Evolutionary conservation across 225 moss, liverwort and hornwort species (phyloP), one percentile per base, ranked within the genome.

Genomic region (Sphagnum contortum): DNA sequence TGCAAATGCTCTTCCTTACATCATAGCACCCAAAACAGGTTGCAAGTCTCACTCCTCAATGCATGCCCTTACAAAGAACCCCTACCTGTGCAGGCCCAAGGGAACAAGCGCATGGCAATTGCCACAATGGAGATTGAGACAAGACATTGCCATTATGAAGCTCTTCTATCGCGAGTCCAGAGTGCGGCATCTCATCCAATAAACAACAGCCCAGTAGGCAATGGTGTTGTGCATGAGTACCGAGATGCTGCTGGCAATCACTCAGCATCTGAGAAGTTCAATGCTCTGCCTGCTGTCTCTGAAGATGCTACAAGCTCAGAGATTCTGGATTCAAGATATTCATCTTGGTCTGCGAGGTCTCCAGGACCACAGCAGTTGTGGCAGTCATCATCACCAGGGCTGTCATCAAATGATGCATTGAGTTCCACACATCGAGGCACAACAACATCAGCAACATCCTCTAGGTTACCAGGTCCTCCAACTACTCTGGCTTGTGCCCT

Each of bases 111-210:
- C 47, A 77, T 68, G 57, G 72, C 73, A 63, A 48, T 71, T 61
- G 68, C 77, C 48, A 73, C 81, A 8, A 64, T 73, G 67, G 87
- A 83, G 64, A 48, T 83, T 57, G 94, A 84, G 60, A 87, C 91
- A n/a, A 82, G 80, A 66, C 91, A 94, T 61, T 74, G 78, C 48
- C 55, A 72, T 8, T 94, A 79, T 68, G 87, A 91, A 11, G 60
- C 56, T 9, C 79, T 89, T 59, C 66, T 91, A 62, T 72, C 78
- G 58, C 77, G 2, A 66, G 80, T 73, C 3, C 54, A 74, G 69
- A 69, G 47, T 73, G 80, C 84, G 62, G 78, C 71, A 50, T 66
- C 67, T 49, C 81, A 78, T 81, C 76, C 78, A 6, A 48, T 81
- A 49, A 69, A 73, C 61, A 81, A 76, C 65, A 78, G 4, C 48